Percentiles rank a stretch among this genome's conserved stretches.
phyloP scores from a whole-genome alignment of 2,329 filamentous ascomycete genomes.

The Emmonsiellopsis sp. region DNA sequence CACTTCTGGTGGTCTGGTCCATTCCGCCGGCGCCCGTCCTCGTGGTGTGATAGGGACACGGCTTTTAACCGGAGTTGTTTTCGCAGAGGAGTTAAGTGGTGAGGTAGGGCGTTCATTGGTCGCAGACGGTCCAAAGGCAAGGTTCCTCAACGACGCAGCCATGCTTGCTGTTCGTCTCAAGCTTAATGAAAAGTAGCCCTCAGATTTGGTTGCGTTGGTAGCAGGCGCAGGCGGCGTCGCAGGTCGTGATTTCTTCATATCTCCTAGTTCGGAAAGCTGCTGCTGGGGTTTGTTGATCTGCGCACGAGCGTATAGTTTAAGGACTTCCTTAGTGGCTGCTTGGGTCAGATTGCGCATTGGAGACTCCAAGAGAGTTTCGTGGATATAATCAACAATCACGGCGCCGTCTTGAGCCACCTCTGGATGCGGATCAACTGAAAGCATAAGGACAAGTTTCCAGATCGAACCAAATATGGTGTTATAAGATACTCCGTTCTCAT shows the following conservation, averaged over 20 bases:
- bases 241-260: conserved; percentile 28
- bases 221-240: conserved; percentile 40
- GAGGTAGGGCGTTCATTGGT: conserved; percentile 20
- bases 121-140: conserved; percentile 43
- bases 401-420: conserved; percentile 81
- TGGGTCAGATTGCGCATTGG: conserved; percentile 63
- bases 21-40: conserved; percentile 46
- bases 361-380: conserved; percentile 68
- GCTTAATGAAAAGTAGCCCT: conserved; percentile 52
- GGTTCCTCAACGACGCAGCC: conserved; percentile 53
- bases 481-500: conserved; percentile 55
- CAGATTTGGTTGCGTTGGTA: conserved; percentile 38
- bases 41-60: conserved; percentile 35
- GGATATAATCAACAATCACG: conserved; percentile 76
- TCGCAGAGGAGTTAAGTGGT: conserved; percentile 18
- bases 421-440: conserved; percentile 89
- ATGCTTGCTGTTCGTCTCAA: conserved; percentile 56
- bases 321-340: conserved; percentile 58
- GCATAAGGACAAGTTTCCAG: conserved; percentile 85
- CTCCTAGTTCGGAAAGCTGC: conserved; percentile 24
- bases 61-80: conserved; percentile 17
- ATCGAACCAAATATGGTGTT: conserved; percentile 88
- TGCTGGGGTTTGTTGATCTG: conserved; percentile 32
- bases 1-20: conserved; percentile 62
- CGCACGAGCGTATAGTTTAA: conserved; percentile 24